phyloP scores from a whole-genome alignment of 2,329 filamentous ascomycete genomes.

The Cucurbitaria berberidis region DNA sequence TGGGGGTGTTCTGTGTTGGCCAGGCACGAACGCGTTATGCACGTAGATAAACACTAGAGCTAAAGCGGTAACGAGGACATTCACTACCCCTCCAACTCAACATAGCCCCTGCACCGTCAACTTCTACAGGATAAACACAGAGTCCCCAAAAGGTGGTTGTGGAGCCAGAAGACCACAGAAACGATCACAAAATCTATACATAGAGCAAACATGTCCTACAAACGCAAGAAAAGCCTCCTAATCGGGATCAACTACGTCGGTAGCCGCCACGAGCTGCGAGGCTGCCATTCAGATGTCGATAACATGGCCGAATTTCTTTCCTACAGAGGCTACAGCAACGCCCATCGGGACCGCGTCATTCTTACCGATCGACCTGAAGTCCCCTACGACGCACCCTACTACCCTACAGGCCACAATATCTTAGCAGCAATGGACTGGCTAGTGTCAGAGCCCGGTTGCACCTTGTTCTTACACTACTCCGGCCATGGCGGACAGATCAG shows the following conservation, averaged over 20 bases:
- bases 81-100: constrained; percentile 31
- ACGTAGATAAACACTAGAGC: constrained; percentile 10
- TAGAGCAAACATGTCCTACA: constrained; percentile 23
- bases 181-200: neutral
- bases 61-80: constrained; percentile 21
- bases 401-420: constrained; percentile 53
- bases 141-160: neutral
- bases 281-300: constrained; percentile 58
- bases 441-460: constrained; percentile 59
- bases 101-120: neutral
- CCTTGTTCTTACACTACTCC: constrained; percentile 64
- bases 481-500: constrained; percentile 64
- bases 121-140: neutral
- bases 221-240: constrained; percentile 56
- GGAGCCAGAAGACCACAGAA: neutral
- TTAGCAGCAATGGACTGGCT: constrained; percentile 65
- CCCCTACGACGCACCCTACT: constrained; percentile 40
- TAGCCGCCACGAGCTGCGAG: constrained; percentile 52
- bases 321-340: constrained; percentile 52
- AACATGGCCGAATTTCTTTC: constrained; percentile 57
- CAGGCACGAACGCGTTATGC: constrained; percentile 5
- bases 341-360: constrained; percentile 53
- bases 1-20: neutral
- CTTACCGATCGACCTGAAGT: constrained; percentile 50
- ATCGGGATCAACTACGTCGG: constrained; percentile 61